Base-by-base conservation (phyloP, 192 early-diverging fungal genomes). In the Backusella liffmaniae region DNA sequence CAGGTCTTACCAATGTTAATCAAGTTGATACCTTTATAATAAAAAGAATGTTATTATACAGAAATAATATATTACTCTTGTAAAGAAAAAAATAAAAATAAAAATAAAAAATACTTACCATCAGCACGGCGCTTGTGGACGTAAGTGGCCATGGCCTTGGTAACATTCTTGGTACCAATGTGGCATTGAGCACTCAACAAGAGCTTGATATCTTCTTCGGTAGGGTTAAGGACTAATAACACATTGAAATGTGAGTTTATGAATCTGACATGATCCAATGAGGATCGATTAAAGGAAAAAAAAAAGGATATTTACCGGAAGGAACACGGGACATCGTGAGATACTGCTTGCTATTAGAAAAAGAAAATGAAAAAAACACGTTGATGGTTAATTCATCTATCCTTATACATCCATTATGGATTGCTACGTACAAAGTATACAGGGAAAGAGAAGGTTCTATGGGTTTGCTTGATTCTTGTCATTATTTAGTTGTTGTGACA, bases 1-100 rank as follows among this genome's bases (percentile, higher is more conserved):
- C 97, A 99, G 86, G 98, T 99, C 93, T 99, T 99, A 80, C 93
- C 95, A 69, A 97, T 90, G 93, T 99, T 98, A 90, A 99, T 97
- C 88, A 99, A 89, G 92, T 99, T 90, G 83, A 99, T 88, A 86
- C 94, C 94, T 91, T 66, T 3, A 18, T 21, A 32, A 9, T 3
- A 35, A 71, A 16, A 29, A 5, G 2, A 15, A 41, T 23, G 34
- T 49, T 49, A 23, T 37, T 49, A 62, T 62, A 59, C 8, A 23
- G 8, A 4, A 4, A 3, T 0, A 42, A 15, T 70, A 23, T 42
- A 1, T 21, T 18, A 9, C 10, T 35, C 29, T 67, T 62, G 8
- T 62, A 12, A 29, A 10, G 3, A 8, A 62, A 18, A n/a, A 12
- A 5, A 62, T n/a, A n/a, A n/a, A n/a, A n/a, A n/a, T n/a, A n/a